These are phyloP conservation scores for Alternaria sp. DNA, from an alignment of 2,329 filamentous ascomycete species.

Conservation along the genomic window DNA sequence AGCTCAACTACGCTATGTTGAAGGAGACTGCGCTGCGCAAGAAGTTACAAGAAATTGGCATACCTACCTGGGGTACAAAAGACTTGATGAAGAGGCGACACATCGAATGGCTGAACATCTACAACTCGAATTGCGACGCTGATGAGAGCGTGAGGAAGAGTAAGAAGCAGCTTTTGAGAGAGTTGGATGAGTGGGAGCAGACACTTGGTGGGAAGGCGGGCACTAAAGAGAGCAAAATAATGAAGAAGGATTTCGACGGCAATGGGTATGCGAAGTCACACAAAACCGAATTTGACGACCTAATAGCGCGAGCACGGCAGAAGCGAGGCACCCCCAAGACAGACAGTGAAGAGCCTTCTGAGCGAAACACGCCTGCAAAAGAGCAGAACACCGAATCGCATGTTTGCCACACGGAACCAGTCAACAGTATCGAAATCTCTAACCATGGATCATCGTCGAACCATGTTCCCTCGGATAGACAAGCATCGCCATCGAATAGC, in stretches of 20 bases:
- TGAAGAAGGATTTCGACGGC: constrained; percentile 88
- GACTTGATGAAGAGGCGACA: constrained; percentile 79
- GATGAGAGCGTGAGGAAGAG: constrained; percentile 67
- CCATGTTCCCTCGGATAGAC: constrained; percentile 5
- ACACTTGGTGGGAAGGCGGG: constrained; percentile 71
- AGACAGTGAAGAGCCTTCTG: constrained; percentile 21
- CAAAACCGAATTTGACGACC: constrained; percentile 75
- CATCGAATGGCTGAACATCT: constrained; percentile 92
- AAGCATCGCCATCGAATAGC: neutral
- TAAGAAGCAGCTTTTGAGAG: constrained; percentile 75
- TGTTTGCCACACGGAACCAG: neutral
- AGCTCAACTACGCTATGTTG: constrained; percentile 86
- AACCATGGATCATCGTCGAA: neutral
- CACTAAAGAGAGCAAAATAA: constrained; percentile 61
- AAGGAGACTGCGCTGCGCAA: constrained; percentile 80
- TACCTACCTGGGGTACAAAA: constrained; percentile 74
- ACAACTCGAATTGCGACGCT: constrained; percentile 97
- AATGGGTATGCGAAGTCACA: constrained; percentile 77
- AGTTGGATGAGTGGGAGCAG: constrained; percentile 86
- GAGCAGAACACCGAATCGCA: neutral
- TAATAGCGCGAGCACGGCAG: constrained; percentile 78
- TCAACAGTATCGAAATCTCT: constrained; percentile 9
- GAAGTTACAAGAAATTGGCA: constrained; percentile 81
- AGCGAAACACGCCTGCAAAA: constrained; percentile 17
- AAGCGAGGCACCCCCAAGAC: constrained; percentile 55